phyloP scores from a whole-genome alignment of 1,284 basidiomycete genomes.

The Tremellales sp. region DNA sequence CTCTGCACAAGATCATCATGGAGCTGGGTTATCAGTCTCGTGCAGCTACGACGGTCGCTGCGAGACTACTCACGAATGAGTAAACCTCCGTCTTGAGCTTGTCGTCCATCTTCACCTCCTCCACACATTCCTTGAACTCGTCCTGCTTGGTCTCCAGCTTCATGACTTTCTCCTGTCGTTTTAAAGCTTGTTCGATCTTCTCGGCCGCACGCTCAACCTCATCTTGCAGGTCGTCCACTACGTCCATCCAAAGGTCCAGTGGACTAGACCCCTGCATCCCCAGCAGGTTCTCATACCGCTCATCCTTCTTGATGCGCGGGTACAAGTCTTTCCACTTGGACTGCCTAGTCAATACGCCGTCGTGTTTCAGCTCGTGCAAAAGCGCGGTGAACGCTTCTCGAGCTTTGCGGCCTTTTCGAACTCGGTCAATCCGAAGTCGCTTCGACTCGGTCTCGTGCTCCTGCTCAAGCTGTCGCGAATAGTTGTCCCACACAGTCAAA shows the following conservation, averaged over 20 bases:
- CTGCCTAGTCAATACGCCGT: slow-evolving; percentile 69
- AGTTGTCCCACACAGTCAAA: slow-evolving; percentile 84
- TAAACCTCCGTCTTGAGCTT: slow-evolving; percentile 61
- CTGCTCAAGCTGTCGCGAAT: slow-evolving; percentile 76
- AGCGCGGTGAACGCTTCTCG: slow-evolving; percentile 81
- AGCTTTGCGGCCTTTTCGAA: slow-evolving; percentile 75
- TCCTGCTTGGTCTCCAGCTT: slow-evolving; percentile 47
- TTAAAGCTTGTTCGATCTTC: slow-evolving; percentile 51
- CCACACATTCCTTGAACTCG: slow-evolving; percentile 53
- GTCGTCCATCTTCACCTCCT: slow-evolving; percentile 47
- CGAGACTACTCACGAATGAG: slow-evolving; percentile 57
- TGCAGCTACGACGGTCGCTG: not conserved
- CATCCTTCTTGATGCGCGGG: slow-evolving; percentile 67
- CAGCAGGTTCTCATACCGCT: slow-evolving; percentile 77
- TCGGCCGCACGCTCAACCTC: slow-evolving; percentile 71
- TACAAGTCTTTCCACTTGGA: slow-evolving; percentile 90
- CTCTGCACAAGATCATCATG: slow-evolving; percentile 66
- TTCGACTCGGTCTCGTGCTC: slow-evolving; percentile 81
- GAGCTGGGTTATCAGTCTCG: slow-evolving; percentile 53
- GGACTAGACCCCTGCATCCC: slow-evolving; percentile 91
- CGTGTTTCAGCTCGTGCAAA: slow-evolving; percentile 63
- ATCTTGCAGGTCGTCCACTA: slow-evolving; percentile 80
- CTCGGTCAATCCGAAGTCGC: slow-evolving; percentile 72
- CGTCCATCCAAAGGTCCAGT: slow-evolving; percentile 93
- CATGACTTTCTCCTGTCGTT: slow-evolving; percentile 42